Evolutionary conservation across 83 land plant genomes (phyloP), one percentile per base, ranked within the genome.

Genomic region (Thuja plicata): DNA sequence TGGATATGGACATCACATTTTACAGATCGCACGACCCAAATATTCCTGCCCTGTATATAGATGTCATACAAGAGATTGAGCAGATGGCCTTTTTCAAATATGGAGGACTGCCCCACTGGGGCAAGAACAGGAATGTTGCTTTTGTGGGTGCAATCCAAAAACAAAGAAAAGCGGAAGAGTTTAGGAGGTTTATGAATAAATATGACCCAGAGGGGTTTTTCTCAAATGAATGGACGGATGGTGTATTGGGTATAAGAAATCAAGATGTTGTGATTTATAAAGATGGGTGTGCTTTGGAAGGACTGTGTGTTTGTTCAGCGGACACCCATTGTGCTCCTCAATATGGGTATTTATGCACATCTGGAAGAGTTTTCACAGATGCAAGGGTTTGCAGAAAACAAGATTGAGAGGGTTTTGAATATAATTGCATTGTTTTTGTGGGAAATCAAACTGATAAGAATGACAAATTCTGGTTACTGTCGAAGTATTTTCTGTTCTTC

Each of bases 61-160:
- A 95, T 83, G 89, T 97, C 19, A 77, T 90, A 30, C 94, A 95
- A 86, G 98, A 97, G 90, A 85, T 97, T 1, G 98, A 97, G 87
- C 98, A 97, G 90, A 89, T 97, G 83, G 95, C 88, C 11, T 15
- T 95, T 30, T 91, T 93, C 91, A 97, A 97, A 90, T 94, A 97
- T 78, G 92, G 87, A 3, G 97, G 89, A 1, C 57, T 89, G 24
- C 98, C 98, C 35, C 98, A 97, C 50, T 95, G 98, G 98, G 97
- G 97, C 10, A 97, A 97, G 92, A 95, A 95, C 85, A 57, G 97
- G 41, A 92, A 94, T 78, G 45, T 92, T 19, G 95, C 94, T 15
- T 97, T 95, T 84, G 80, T 88, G 2, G 92, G 93, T 4, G 94
- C 88, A 0, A 87, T 90, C 35, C 27, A 78, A 8, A 95, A 93